Evolutionary conservation across 441 rosid species (phyloP).

Genomic region (Omphalea diandra): DNA sequence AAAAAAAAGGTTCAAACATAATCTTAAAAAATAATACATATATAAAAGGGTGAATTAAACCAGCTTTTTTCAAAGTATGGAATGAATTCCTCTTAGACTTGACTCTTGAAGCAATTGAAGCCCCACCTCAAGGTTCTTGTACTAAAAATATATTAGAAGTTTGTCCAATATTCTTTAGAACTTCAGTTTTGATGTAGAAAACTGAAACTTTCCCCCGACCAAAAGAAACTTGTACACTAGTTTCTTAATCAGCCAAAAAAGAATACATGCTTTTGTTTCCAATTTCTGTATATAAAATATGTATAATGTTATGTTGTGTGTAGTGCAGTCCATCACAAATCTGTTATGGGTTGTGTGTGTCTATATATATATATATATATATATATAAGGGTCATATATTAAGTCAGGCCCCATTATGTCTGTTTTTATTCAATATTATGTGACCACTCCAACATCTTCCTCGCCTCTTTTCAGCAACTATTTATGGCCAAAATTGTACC

Average conservation of each 20-base stretch:
- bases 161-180: conserved; percentile 18
- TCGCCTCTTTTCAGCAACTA: not conserved
- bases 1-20: not conserved
- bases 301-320: conserved; percentile 15
- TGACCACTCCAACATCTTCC: not conserved
- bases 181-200: conserved; percentile 28
- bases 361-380: not conserved
- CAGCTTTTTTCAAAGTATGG: conserved; percentile 11
- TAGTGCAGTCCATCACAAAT: conserved; percentile 30
- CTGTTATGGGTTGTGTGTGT: conserved; percentile 9
- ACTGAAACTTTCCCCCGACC: conserved; percentile 33
- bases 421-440: not conserved
- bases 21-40: not conserved
- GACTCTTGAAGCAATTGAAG: conserved; percentile 17
- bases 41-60: not conserved
- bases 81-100: conserved; percentile 18
- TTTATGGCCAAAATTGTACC: not conserved
- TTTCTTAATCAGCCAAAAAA: conserved; percentile 23
- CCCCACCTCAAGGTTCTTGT: conserved; percentile 28
- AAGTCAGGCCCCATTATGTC: not conserved
- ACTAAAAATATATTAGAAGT: not conserved
- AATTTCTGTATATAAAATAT: not conserved
- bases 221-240: conserved; percentile 16
- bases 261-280: conserved; percentile 14
- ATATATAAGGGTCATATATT: not conserved